These are phyloP conservation scores for Tuber microsphaerosporum DNA, from an alignment of 495 filamentous ascomycete species.

Conservation along the genomic window DNA sequence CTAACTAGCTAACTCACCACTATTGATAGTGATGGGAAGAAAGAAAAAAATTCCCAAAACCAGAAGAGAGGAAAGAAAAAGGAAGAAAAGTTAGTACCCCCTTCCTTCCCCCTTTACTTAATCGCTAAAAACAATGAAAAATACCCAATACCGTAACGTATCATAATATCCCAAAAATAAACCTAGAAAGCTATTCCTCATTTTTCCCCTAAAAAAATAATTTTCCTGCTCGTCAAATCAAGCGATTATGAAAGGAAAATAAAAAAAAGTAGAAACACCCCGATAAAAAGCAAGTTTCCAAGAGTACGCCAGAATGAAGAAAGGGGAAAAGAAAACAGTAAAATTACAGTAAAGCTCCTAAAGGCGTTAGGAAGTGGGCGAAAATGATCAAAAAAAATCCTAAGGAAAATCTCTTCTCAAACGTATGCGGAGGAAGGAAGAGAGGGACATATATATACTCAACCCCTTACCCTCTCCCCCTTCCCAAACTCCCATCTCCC, in stretches of 20 bases:
- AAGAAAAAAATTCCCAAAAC: not conserved
- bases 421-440: not conserved
- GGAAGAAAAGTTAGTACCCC: not conserved
- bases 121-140: not conserved
- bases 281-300: constrained; percentile 10
- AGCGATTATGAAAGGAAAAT: constrained; percentile 15
- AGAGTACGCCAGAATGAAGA: constrained; percentile 16
- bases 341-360: not conserved
- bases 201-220: constrained; percentile 20
- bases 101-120: not conserved
- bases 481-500: constrained; percentile 6
- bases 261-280: constrained; percentile 12
- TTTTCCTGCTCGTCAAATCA: constrained; percentile 10
- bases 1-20: not conserved
- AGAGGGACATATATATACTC: constrained; percentile 24
- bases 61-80: not conserved
- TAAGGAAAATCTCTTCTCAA: constrained; percentile 9
- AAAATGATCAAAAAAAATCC: not conserved
- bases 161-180: constrained; percentile 7
- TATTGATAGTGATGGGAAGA: not conserved
- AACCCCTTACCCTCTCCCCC: constrained; percentile 4
- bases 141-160: not conserved
- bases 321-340: constrained; percentile 25
- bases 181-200: constrained; percentile 9
- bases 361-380: not conserved